A percentile compares a stretch with the other conserved stretches of the same genome.
These are phyloP conservation scores for Rhizomucor miehei DNA, from an alignment of 371 early-diverging fungal species.

Conservation along the genomic window DNA sequence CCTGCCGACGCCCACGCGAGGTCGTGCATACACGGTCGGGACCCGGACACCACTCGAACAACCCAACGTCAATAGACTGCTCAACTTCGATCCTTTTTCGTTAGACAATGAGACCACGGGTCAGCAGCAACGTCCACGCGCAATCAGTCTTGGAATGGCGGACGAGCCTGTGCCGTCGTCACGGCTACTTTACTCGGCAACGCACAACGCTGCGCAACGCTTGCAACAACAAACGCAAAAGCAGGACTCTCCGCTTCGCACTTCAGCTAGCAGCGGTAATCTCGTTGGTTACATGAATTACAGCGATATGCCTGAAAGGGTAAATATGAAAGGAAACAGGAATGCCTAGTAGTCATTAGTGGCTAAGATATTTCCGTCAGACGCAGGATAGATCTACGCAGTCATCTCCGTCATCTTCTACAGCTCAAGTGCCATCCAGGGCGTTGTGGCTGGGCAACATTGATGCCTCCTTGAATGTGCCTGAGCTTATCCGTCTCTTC, in stretches of 20 bases:
- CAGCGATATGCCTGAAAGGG: constrained; percentile 11
- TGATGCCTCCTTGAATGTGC: constrained; percentile 70
- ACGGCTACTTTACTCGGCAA: background rate
- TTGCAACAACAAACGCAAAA: constrained; percentile 9
- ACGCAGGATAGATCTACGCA: background rate
- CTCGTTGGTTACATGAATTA: background rate
- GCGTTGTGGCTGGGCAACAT: constrained; percentile 94
- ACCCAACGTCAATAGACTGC: constrained; percentile 9
- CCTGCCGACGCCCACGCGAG: constrained; percentile 36
- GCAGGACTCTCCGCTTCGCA: background rate
- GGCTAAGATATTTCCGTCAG: no score
- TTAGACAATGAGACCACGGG: constrained; percentile 5
- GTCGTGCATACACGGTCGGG: constrained; percentile 61
- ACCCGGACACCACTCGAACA: constrained; percentile 2
- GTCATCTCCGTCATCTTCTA: constrained; percentile 15
- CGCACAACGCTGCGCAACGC: constrained; percentile 1
- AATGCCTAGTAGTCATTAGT: no score
- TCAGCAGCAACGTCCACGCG: constrained; percentile 19
- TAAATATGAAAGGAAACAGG: constrained; percentile 2
- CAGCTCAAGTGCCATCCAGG: constrained; percentile 62
- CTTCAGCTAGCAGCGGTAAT: constrained; percentile 5
- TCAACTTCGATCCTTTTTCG: constrained; percentile 12
- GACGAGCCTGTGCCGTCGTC: constrained; percentile 8
- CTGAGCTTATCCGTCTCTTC: constrained; percentile 80
- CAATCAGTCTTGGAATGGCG: constrained; percentile 21